phyloP scores from a whole-genome alignment of 192 early-diverging fungal species.

The Anaeromyces robustus region DNA sequence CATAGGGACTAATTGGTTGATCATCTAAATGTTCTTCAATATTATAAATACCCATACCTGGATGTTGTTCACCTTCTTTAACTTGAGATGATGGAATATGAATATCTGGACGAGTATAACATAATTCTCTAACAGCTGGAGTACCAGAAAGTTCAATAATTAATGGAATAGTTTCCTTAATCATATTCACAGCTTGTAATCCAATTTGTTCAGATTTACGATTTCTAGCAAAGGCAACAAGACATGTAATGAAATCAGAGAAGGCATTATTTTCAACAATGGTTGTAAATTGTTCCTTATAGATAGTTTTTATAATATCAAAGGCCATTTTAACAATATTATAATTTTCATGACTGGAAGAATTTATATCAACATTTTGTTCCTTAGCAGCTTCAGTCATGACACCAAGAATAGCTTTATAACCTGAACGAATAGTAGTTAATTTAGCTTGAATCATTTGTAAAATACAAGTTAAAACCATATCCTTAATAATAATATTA shows the following conservation, averaged over 20 bases:
- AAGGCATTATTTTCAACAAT: conserved; percentile 32
- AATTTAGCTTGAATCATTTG: conserved; percentile 60
- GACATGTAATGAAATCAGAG: conserved; percentile 32
- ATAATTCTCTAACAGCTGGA: conserved; percentile 23
- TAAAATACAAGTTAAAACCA: conserved; percentile 61
- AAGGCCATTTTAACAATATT: conserved; percentile 62
- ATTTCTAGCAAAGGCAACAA: conserved; percentile 54
- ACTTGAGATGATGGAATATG: conserved; percentile 27
- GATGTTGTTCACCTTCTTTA: neutral
- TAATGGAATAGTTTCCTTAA: conserved; percentile 9
- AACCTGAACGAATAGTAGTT: conserved; percentile 65
- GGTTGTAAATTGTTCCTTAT: conserved; percentile 43
- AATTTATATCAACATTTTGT: conserved; percentile 21
- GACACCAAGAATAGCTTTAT: conserved; percentile 51
- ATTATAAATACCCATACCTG: neutral
- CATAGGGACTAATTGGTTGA: neutral
- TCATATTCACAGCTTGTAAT: neutral
- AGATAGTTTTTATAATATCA: conserved; percentile 41
- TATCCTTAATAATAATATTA: conserved; percentile 56
- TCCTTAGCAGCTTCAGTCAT: conserved; percentile 51
- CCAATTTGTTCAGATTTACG: neutral
- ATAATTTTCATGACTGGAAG: conserved; percentile 15
- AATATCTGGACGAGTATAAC: conserved; percentile 38
- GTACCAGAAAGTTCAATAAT: conserved; percentile 49
- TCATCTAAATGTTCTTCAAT: neutral